Evolutionary conservation across 768 basidiomycete genomes (phyloP).

Genomic region (Mycena epipterygia): DNA sequence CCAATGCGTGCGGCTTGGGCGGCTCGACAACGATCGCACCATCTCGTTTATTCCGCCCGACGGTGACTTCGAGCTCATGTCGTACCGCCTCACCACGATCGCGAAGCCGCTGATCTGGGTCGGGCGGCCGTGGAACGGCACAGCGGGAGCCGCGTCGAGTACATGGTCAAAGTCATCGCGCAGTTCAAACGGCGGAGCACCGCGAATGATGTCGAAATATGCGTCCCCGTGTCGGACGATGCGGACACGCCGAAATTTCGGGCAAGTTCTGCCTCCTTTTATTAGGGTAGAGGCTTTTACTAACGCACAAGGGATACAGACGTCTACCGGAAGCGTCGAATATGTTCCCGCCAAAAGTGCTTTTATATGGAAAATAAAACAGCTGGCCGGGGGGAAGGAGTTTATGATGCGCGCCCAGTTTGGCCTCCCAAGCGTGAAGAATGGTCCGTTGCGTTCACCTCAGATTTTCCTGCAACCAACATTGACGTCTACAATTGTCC

Average conservation of each 20-base stretch:
- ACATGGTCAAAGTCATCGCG: conserved; percentile 95
- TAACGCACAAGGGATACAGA: conserved; percentile 63
- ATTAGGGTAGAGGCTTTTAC: neutral
- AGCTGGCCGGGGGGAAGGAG: conserved; percentile 94
- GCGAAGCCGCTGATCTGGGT: conserved; percentile 99
- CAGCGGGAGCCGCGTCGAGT: conserved; percentile 92
- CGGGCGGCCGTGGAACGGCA: conserved; percentile 95
- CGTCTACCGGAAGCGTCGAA: conserved; percentile 94
- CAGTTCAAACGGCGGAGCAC: conserved; percentile 98
- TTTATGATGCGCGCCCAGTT: conserved; percentile 99
- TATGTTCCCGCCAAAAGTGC: conserved; percentile 98
- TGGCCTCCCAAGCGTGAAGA: conserved; percentile 93
- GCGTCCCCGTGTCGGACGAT: conserved; percentile 98
- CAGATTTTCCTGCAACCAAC: conserved; percentile 26
- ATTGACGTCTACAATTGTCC: neutral
- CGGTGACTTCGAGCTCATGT: conserved; percentile 99
- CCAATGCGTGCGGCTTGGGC: conserved; percentile 96
- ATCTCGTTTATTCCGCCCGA: conserved; percentile 99
- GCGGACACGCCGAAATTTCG: conserved; percentile 98
- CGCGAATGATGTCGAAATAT: conserved; percentile 98
- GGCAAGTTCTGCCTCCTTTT: conserved; percentile 64
- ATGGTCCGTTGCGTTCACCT: no score
- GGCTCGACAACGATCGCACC: conserved; percentile 98
- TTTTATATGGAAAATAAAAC: conserved; percentile 99
- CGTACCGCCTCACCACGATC: conserved; percentile 94